These are phyloP conservation scores for Dendrobium huoshanense DNA, from an alignment of 106 monocot genomes.

Conservation along the genomic window DNA sequence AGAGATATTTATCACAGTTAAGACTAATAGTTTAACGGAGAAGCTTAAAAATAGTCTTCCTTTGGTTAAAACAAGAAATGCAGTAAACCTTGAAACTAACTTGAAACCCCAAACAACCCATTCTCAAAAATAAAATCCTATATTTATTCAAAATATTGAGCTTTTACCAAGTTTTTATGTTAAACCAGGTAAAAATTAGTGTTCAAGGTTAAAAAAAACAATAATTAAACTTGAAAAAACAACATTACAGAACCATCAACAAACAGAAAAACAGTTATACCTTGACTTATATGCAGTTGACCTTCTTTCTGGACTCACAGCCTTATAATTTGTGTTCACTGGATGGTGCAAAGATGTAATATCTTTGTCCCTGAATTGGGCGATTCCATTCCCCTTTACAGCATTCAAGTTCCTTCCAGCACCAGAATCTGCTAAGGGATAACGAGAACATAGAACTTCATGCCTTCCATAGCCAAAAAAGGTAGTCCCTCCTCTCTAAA, in stretches of 20 bases:
- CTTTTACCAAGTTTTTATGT: background rate
- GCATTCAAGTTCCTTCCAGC: constrained; percentile 25
- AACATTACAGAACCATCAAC: background rate
- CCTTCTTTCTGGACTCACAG: constrained; percentile 13
- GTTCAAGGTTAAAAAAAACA: background rate
- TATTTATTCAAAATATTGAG: background rate
- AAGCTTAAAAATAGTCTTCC: background rate
- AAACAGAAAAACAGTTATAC: constrained; percentile 16
- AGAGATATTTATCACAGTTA: background rate
- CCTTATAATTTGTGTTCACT: constrained; percentile 10
- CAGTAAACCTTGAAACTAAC: background rate
- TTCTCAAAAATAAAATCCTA: background rate
- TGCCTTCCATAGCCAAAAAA: background rate
- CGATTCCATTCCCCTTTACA: constrained; percentile 48
- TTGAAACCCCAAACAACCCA: background rate
- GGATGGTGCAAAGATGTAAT: constrained; percentile 8
- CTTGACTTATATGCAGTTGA: constrained; percentile 24
- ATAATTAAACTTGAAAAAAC: background rate
- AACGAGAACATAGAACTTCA: constrained; percentile 6
- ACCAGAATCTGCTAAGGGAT: constrained; percentile 30
- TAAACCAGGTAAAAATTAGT: background rate
- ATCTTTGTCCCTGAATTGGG: constrained; percentile 35
- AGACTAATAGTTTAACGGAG: background rate
- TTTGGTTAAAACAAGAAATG: background rate
- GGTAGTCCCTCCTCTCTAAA: background rate